Percentiles rank a stretch among this genome's conserved stretches.
These are phyloP conservation scores for Pichia eremophila DNA, from an alignment of 805 yeast species.

Conservation along the genomic window DNA sequence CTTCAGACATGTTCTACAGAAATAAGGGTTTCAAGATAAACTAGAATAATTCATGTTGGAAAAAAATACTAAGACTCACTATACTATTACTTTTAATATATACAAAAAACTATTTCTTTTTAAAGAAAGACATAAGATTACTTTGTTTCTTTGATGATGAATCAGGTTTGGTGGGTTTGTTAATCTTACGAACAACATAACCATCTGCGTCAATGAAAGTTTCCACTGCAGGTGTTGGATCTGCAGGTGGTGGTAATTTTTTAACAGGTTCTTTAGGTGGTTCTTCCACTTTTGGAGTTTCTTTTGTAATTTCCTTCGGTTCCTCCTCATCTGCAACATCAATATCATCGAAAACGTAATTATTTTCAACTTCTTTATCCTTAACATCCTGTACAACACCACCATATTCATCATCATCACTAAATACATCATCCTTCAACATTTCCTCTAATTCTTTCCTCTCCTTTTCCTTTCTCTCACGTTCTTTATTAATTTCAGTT, in stretches of 20 bases:
- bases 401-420: slow-evolving; percentile 4
- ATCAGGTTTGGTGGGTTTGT: background rate
- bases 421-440: slow-evolving; percentile 16
- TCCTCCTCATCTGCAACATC: slow-evolving; percentile 7
- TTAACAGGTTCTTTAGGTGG: background rate
- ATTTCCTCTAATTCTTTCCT: slow-evolving; percentile 14
- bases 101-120: slow-evolving; percentile 12
- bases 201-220: slow-evolving; percentile 26
- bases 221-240: slow-evolving; percentile 12
- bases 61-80: background rate
- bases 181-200: slow-evolving; percentile 15
- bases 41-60: no score
- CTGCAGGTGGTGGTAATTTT: background rate
- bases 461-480: slow-evolving; percentile 15
- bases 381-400: slow-evolving; percentile 18
- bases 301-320: background rate
- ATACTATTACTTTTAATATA: background rate
- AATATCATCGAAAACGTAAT: slow-evolving; percentile 4
- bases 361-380: slow-evolving; percentile 7
- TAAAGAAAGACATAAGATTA: slow-evolving; percentile 26
- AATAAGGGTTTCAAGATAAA: background rate
- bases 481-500: background rate
- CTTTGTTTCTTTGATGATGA: slow-evolving; percentile 13
- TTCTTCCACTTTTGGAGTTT: background rate
- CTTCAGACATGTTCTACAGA: background rate